Evolutionary conservation across 202 grass and related monocot genomes (phyloP).

Genomic region (Zizania palustris): DNA sequence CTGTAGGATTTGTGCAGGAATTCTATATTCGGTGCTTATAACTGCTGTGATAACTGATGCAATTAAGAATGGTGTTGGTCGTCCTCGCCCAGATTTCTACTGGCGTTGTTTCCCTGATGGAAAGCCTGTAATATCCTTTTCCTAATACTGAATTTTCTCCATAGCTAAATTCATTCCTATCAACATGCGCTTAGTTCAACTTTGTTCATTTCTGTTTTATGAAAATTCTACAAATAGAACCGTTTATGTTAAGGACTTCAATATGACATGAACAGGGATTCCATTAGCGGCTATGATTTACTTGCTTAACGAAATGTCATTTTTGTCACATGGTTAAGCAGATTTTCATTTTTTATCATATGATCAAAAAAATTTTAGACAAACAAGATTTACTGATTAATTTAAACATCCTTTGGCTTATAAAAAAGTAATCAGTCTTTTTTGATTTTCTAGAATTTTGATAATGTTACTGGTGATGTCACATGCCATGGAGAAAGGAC

Average conservation of each 20-base stretch:
- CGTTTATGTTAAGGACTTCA: not conserved
- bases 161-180: not conserved
- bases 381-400: not conserved
- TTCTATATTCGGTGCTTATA: conserved; percentile 87
- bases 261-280: not conserved
- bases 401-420: conserved; percentile 1
- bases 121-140: conserved; percentile 52
- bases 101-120: conserved; percentile 97
- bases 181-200: not conserved
- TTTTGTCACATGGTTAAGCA: no score
- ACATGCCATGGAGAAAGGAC: conserved; percentile 77
- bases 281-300: not conserved
- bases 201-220: not conserved
- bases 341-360: not conserved
- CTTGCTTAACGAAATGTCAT: not conserved
- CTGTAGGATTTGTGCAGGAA: conserved; percentile 50
- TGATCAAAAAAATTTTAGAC: not conserved
- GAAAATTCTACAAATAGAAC: not conserved
- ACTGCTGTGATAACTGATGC: conserved; percentile 89
- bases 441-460: conserved; percentile 49
- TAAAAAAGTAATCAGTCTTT: not conserved
- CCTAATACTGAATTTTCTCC: not conserved
- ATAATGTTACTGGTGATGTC: conserved; percentile 69
- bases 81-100: conserved; percentile 90
- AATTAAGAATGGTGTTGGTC: conserved; percentile 87